Evolutionary conservation across 495 filamentous ascomycete species (phyloP).

Genomic region (Cenococcum geophilum): DNA sequence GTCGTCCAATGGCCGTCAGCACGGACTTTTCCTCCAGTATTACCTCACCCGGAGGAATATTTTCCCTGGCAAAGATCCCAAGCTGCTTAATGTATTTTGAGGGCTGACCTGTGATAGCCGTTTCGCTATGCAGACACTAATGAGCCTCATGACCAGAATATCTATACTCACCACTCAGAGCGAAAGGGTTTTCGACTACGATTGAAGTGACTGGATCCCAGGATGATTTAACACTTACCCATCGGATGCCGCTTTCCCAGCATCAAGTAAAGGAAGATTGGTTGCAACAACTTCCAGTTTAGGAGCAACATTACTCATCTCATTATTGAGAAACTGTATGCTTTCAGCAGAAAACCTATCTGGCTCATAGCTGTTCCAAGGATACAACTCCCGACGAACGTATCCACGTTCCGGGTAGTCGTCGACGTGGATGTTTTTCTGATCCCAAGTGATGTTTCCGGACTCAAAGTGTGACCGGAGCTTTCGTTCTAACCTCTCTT

Average conservation of each 20-base stretch:
- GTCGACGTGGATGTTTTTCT: conserved; percentile 15
- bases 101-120: background rate
- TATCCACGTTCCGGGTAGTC: conserved; percentile 59
- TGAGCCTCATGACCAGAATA: background rate
- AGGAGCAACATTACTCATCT: conserved; percentile 18
- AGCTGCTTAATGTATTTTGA: conserved; percentile 18
- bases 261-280: conserved; percentile 19
- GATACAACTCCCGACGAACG: conserved; percentile 82
- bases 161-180: background rate
- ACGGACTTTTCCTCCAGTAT: conserved; percentile 28
- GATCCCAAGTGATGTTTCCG: conserved; percentile 9
- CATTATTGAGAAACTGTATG: conserved; percentile 43
- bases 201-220: background rate
- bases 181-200: background rate
- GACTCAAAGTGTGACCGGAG: conserved; percentile 17
- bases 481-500: background rate
- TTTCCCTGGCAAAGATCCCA: conserved; percentile 28
- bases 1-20: conserved; percentile 31
- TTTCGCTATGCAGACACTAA: background rate
- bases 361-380: conserved; percentile 88
- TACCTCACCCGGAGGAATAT: conserved; percentile 20
- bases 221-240: conserved; percentile 9
- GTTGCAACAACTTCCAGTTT: conserved; percentile 25
- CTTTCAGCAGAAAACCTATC: conserved; percentile 69
- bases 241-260: conserved; percentile 14